Base-by-base conservation (phyloP, 2,329 filamentous ascomycete species). In the Scedosporium apiospermum region DNA sequence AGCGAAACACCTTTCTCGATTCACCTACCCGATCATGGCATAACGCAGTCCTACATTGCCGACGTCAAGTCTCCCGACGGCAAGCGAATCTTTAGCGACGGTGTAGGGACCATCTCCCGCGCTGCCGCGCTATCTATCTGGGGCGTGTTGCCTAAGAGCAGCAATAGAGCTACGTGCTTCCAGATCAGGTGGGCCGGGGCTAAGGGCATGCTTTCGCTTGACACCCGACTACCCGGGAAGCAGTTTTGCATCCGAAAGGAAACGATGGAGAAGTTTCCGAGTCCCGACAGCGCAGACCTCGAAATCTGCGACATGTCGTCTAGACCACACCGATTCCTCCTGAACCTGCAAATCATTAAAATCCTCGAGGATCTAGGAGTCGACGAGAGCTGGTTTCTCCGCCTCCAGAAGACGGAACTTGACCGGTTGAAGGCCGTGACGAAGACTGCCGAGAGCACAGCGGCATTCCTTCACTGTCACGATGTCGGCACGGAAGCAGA, bases 341-440 rank as follows among this genome's bases (percentile, higher is more conserved):
- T 96, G 1, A 96, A 96, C 68, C 85, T 88, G 0, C 90, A 90
- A 66, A 79, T 93, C 65, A 91, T 96, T 74, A 96, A 96, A 71
- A 91, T 96, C 4, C 72, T 96, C 0, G 91, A 96, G 69, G 91
- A 96, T 66, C 85, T 93, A 71, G 80, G 82, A 0, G 85, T 89
- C 0, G 70, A 78, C 0, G 69, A 75, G 1, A 63, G 73, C 0
- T 88, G 83, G 71, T 93, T 96, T 66, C 69, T 88, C 10, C 68
- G 78, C 0, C 73, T 90, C 1, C 91, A 95, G 71, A 75, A 78
- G 0, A 75, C 76, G n/a, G 87, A 87, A 30, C 74, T 95, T 3
- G 66, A 79, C 0, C 76, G 80, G 12, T 76, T 96, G 4, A 81
- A 84, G 3, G 73, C 74, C 10, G 84, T 88, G 57, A 87, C 87